Conservation (phyloP, 257 asterid species). For the Craterostigma plantagineum region DNA sequence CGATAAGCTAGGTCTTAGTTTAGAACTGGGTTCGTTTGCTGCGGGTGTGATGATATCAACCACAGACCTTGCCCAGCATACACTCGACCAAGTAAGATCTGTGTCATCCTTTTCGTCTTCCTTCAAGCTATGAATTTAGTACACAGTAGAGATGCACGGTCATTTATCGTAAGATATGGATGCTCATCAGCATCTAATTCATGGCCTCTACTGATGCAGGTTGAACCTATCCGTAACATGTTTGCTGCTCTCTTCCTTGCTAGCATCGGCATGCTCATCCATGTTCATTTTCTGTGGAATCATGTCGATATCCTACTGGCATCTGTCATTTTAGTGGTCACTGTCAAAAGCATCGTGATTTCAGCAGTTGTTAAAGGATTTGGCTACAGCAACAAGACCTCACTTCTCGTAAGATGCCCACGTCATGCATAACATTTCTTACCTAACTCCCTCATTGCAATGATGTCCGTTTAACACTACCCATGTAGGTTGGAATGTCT, state of each 20-base stretch:
- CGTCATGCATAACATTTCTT: constrained; percentile 4
- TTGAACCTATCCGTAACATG: constrained; percentile 92
- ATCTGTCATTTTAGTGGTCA: constrained; percentile 82
- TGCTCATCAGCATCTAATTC: not conserved
- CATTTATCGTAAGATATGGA: not conserved
- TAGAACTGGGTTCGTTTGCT: constrained; percentile 98
- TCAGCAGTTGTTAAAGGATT: constrained; percentile 86
- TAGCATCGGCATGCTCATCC: constrained; percentile 99
- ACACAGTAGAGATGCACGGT: not conserved
- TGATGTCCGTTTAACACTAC: not conserved
- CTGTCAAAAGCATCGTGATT: constrained; percentile 64
- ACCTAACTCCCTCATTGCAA: not conserved
- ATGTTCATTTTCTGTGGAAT: constrained; percentile 94
- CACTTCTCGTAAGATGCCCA: constrained; percentile 55
- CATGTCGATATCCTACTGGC: constrained; percentile 97
- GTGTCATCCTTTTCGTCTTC: not conserved
- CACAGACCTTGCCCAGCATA: constrained; percentile 93
- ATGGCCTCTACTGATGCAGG: constrained; percentile 29
- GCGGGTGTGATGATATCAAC: constrained; percentile 99
- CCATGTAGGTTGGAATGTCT: constrained; percentile 83
- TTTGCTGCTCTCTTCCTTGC: constrained; percentile 98
- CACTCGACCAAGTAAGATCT: constrained; percentile 71
- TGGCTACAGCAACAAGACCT: constrained; percentile 91
- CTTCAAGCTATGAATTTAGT: not conserved
- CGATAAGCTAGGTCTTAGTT: constrained; percentile 96